These are phyloP conservation scores for Reutealis trisperma DNA, from an alignment of 345 rosid species.

Conservation along the genomic window DNA sequence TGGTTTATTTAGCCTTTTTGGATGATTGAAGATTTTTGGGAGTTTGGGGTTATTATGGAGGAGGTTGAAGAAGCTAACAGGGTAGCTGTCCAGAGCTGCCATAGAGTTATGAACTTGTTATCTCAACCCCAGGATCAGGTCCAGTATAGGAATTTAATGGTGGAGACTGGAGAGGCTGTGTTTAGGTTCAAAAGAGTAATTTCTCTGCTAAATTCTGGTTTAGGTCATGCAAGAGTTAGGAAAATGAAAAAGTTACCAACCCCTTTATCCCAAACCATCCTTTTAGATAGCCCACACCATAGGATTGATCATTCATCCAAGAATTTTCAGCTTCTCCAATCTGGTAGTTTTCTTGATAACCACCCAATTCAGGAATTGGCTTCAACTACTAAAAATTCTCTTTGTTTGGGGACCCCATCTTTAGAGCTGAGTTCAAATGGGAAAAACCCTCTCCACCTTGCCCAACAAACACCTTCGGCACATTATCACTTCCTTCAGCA, in stretches of 20 bases:
- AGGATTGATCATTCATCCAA: conserved; percentile 43
- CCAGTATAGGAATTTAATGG: conserved; percentile 54
- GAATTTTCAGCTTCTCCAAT: conserved; percentile 42
- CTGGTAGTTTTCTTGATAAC: conserved; percentile 39
- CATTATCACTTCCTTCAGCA: conserved; percentile 50
- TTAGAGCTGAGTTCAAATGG: conserved; percentile 55
- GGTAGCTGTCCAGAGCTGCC: conserved; percentile 85
- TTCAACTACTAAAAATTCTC: conserved; percentile 52
- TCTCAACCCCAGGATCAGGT: conserved; percentile 63
- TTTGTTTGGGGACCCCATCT: conserved; percentile 52
- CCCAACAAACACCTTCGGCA: conserved; percentile 45
- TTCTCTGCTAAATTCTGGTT: conserved; percentile 64
- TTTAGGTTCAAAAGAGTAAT: conserved; percentile 80
- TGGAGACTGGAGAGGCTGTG: conserved; percentile 84
- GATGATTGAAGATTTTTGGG: conserved; percentile 34
- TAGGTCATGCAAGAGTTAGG: conserved; percentile 96
- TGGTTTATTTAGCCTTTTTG: conserved; percentile 17
- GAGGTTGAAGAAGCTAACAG: conserved; percentile 88
- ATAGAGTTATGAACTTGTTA: conserved; percentile 66
- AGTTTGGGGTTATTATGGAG: conserved; percentile 54
- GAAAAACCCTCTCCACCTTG: conserved; percentile 53
- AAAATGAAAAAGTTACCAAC: conserved; percentile 55
- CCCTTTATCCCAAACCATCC: conserved; percentile 52
- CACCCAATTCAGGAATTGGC: conserved; percentile 45
- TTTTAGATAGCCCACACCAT: conserved; percentile 54